Percentiles rank a stretch among this genome's conserved stretches.
Evolutionary conservation across 306 rosid species (phyloP).

Genomic region (Acacia confusa): DNA sequence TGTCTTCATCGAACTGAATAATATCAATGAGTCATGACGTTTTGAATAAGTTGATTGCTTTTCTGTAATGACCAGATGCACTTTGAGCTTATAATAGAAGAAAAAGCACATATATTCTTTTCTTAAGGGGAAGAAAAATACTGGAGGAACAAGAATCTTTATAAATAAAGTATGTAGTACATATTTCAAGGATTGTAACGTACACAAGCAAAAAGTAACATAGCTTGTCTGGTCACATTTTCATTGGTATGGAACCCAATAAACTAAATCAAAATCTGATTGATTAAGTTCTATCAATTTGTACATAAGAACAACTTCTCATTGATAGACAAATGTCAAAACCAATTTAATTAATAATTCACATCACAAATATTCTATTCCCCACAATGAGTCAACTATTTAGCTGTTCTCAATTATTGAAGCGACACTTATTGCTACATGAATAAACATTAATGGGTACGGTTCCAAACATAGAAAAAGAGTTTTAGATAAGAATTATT

Average conservation of each 20-base stretch:
- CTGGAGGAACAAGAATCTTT: no score
- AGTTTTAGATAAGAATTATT: slow-evolving; percentile 15
- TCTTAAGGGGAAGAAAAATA: no score
- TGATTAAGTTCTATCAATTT: neutral
- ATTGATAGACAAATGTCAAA: neutral
- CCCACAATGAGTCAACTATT: slow-evolving; percentile 34
- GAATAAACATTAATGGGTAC: neutral
- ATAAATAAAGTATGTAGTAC: no score
- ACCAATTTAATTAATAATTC: neutral
- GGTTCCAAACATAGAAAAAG: neutral
- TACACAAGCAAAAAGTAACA: neutral
- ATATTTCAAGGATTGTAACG: neutral
- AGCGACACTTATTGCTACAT: neutral
- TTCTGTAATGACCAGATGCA: neutral
- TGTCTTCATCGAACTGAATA: no score
- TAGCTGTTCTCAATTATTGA: neutral
- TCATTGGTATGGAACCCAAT: neutral
- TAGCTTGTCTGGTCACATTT: neutral
- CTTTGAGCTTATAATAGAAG: neutral
- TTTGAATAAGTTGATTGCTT: neutral
- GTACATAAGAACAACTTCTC: slow-evolving; percentile 15
- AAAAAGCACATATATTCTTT: no score
- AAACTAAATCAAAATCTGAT: neutral
- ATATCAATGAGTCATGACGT: neutral
- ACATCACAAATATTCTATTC: slow-evolving; percentile 26